Percentiles rank a stretch among this genome's conserved stretches.
These are phyloP conservation scores for Cystofilobasidium capitatum DNA, from an alignment of 768 basidiomycete species.

Conservation along the genomic window DNA sequence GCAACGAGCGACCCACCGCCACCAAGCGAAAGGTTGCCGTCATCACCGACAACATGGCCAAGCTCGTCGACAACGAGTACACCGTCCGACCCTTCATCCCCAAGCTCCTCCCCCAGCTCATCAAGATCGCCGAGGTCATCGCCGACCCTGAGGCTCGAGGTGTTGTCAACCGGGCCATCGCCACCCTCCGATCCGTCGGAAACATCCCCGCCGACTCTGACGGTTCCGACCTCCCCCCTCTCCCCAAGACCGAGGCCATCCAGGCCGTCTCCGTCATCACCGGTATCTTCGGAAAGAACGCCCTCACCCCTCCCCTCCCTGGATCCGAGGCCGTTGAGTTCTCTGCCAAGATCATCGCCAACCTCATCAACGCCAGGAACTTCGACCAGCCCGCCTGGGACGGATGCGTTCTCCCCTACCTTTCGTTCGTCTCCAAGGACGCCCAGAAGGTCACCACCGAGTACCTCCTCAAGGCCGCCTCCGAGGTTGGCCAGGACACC, in stretches of 20 bases:
- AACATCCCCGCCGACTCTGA: constrained; percentile 74
- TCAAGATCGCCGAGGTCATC: constrained; percentile 89
- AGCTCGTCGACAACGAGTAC: constrained; percentile 87
- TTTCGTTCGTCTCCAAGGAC: constrained; percentile 61
- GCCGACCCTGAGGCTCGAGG: constrained; percentile 97
- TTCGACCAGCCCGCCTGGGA: constrained; percentile 87
- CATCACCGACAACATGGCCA: constrained; percentile 96
- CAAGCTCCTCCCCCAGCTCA: constrained; percentile 83
- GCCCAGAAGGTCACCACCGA: constrained; percentile 61
- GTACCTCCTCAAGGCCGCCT: constrained; percentile 82
- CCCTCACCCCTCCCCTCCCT: constrained; percentile 49
- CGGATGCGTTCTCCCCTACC: constrained; percentile 57
- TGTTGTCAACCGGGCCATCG: constrained; percentile 82
- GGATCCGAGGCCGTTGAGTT: constrained; percentile 56
- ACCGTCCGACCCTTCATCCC: constrained; percentile 96
- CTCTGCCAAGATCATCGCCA: constrained; percentile 67
- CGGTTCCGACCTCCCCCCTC: constrained; percentile 80
- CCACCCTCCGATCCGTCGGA: constrained; percentile 89
- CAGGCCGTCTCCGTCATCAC: constrained; percentile 58
- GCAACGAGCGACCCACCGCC: constrained; percentile 85
- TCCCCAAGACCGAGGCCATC: constrained; percentile 64
- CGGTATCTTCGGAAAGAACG: constrained; percentile 76
- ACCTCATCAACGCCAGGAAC: constrained; percentile 80
- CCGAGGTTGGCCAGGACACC: constrained; percentile 59
- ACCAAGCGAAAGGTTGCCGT: constrained; percentile 97